phyloP scores from a whole-genome alignment of 2,329 filamentous ascomycete genomes.

The Epichloe baconii region DNA sequence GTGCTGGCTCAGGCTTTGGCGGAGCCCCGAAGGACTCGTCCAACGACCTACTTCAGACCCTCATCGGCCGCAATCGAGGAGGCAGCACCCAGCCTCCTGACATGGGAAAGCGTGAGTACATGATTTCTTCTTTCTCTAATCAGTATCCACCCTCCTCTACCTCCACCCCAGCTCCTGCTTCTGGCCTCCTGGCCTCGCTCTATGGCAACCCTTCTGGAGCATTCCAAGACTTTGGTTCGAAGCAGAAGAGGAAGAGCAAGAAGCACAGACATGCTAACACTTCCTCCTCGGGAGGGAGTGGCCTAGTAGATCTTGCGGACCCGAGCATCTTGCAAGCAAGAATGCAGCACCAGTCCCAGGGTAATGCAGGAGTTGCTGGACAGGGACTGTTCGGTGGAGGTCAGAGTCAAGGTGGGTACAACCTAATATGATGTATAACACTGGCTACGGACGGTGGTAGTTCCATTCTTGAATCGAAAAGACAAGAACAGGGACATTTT shows the following conservation, averaged over 20 bases:
- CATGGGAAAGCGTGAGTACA: conserved; percentile 95
- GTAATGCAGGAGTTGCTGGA: conserved; percentile 62
- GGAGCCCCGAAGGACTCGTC: conserved; percentile 57
- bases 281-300: conserved; percentile 99
- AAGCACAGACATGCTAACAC: conserved; percentile 99
- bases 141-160: conserved; percentile 72
- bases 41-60: conserved; percentile 57
- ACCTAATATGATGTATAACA: conserved; percentile 71
- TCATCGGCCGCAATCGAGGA: conserved; percentile 59
- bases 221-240: conserved; percentile 84
- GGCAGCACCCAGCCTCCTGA: conserved; percentile 64
- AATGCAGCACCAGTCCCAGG: conserved; percentile 79
- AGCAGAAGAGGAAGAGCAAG: conserved; percentile 99
- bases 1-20: conserved; percentile 51
- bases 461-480: conserved; percentile 4
- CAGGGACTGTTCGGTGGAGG: conserved; percentile 79
- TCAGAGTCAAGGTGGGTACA: conserved; percentile 92
- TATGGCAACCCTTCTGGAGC: conserved; percentile 76
- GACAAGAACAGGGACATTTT: conserved; percentile 2
- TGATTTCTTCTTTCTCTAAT: conserved; percentile 83
- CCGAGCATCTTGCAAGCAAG: conserved; percentile 98
- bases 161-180: conserved; percentile 77
- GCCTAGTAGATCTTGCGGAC: conserved; percentile 99
- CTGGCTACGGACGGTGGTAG: conserved; percentile 58
- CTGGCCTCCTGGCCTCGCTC: conserved; percentile 81